Evolutionary conservation across 2,329 filamentous ascomycete species (phyloP), one percentile per base, ranked within the genome.

Genomic region (Chaetomiaceae sp.): DNA sequence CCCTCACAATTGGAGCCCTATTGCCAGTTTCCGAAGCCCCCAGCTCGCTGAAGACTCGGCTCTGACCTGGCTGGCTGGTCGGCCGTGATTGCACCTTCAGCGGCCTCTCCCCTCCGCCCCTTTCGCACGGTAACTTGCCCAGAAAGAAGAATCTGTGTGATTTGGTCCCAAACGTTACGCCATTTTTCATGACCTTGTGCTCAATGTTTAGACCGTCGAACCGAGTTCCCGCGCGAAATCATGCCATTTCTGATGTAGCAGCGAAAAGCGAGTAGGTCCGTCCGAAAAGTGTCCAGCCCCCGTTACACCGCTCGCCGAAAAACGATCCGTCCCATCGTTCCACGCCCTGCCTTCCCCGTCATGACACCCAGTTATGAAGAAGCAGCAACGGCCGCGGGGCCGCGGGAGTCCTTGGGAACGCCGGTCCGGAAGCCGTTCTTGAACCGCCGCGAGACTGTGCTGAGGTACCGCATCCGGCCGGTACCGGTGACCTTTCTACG

Each of bases 401-500:
- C 89, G 66, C 86, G 85, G 67, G 91, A 80, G 71, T 85, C 87
- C 82, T 95, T 91, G 73, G 91, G 91, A 68, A 82, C 76, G 72
- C 94, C 94, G 66, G 79, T 84, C 81, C 89, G 92, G 89, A 99
- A 99, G 69, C 91, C 91, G 81, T 99, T 99, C 83, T 87, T 90
- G 86, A 96, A 96, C 79, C 85, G 85, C 76, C 94, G 87, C 73
- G 91, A 81, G 73, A 99, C 86, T 70, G 82, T 83, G 84, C 95
- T 95, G 75, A 99, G 84, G 81, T 91, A 89, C 74, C 90, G 85
- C 87, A 91, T 94, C 77, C 94, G 89, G 76, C 94, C 94, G 72
- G 90, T 92, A 71, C 94, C 94, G 74, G 89, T 92, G 72, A 92
- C 96, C 91, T 96, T 97, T 88, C 94, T 95, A 78, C 94, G 84